Base-by-base conservation (phyloP, 2,329 filamentous ascomycete species). In the Incumbomyces lentus region DNA sequence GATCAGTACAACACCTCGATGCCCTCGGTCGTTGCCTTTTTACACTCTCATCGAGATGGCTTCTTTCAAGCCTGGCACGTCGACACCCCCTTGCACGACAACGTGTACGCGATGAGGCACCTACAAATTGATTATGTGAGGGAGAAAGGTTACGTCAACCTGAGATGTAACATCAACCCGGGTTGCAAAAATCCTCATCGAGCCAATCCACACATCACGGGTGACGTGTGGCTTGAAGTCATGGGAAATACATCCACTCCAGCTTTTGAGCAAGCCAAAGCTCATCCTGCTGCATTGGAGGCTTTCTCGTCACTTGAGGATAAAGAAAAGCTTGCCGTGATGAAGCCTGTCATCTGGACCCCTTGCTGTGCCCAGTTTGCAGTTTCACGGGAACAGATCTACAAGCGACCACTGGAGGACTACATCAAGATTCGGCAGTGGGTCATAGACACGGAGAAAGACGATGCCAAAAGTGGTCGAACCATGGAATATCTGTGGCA, bases 341-440 rank as follows among this genome's bases (percentile, higher is more conserved):
- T 29, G 41, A 13, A 32, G 14, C 41, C 31, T 11, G 69, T 10
- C 68, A 29, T 81, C 7, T 76, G 70, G 2, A 71, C 73, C 3
- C 69, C 76, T n/a, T 82, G 79, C 58, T 82, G 79, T 60, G 76
- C 78, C 14, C 79, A 83, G 60, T 83, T 83, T 51, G 79, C 74
- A 0, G 73, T 82, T 6, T 75, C 75, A 2, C 64, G 69, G 6
- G 69, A 74, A 6, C 70, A 70, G 38, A 68, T 82, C 26, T 66
- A 58, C 6, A 59, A 62, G 38, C 65, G 76, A 30, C 68, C 75
- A 2, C 61, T 61, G 37, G 65, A 66, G 8, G 75, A 77, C 49
- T 83, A 82, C 52, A 56, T 74, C 13, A 68, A 68, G 33, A 76
- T 74, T 58, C 68, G 78, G 3, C 63, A 78, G 38, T 83, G 79